Evolutionary conservation across 2,329 filamentous ascomycete species (phyloP), one percentile per base, ranked within the genome.

Genomic region (Ophiostoma ulmi): DNA sequence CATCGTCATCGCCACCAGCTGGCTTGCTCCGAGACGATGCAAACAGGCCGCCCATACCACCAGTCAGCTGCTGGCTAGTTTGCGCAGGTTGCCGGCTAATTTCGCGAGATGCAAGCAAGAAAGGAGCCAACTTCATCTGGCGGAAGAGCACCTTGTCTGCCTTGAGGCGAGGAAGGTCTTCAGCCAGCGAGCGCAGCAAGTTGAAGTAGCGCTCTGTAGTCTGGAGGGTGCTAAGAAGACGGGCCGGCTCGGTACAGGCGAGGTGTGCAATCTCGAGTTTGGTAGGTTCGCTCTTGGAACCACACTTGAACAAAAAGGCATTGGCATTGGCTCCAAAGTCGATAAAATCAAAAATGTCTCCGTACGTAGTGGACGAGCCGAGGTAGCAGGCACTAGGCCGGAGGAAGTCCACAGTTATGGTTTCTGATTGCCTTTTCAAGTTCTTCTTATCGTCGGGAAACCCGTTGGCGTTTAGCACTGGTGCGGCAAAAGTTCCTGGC

Each of bases 301-400:
- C 95, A 74, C 94, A 92, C 73, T 92, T 91, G 75, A 93, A 87
- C 22, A 99, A 81, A 76, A 99, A 99, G 0, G 91, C 84, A 76
- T 98, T 98, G 1, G 92, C 94, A 77, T 94, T 89, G 44, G 85
- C 82, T 0, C 94, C 93, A 80, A 97, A 99, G 78, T 98, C 92
- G 17, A 98, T 94, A 79, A 97, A 99, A 77, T 98, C 93, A 75
- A 99, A 97, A 41, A 99, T 96, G 41, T 97, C 91, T 13, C 88
- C 91, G 76, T 96, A 99, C 8, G 83, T 84, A 1, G 81, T 78
- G 6, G 85, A 88, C 38, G 74, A 89, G 10, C 95, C 95, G 1
- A 99, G 84, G 78, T 97, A 99, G 73, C 91, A 93, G 58, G 88
- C 84, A 65, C 85, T 86, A 5, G 95, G 94, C 20, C 87, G 84